These are phyloP conservation scores for Aspergillus glaucus DNA, from an alignment of 2,329 filamentous ascomycete genomes.

Conservation along the genomic window DNA sequence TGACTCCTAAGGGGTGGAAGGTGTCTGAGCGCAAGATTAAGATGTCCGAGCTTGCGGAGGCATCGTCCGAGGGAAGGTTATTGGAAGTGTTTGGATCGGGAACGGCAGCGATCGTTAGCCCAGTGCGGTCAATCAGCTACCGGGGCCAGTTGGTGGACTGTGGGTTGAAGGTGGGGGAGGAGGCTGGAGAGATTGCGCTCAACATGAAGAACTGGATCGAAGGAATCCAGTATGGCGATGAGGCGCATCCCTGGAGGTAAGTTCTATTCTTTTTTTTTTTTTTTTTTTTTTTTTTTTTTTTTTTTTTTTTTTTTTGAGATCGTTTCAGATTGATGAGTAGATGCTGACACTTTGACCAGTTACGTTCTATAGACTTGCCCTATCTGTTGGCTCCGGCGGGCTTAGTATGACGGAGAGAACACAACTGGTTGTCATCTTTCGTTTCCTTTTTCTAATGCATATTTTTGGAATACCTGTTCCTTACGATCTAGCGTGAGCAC, in stretches of 20 bases:
- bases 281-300: neutral
- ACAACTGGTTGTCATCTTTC: neutral
- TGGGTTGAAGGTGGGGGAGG: slow-evolving; percentile 70
- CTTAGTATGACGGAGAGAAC: neutral
- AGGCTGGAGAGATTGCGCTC: slow-evolving; percentile 78
- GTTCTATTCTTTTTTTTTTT: slow-evolving; percentile 13
- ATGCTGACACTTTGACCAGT: slow-evolving; percentile 13
- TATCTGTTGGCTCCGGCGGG: neutral
- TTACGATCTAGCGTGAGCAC: neutral
- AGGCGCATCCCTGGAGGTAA: slow-evolving; percentile 86
- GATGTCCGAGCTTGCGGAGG: slow-evolving; percentile 78
- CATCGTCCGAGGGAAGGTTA: slow-evolving; percentile 74
- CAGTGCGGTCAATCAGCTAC: slow-evolving; percentile 85
- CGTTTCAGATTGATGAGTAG: neutral
- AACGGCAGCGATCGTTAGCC: slow-evolving; percentile 89
- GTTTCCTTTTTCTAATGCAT: neutral
- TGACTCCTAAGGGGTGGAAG: slow-evolving; percentile 81
- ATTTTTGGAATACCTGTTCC: neutral
- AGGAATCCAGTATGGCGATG: slow-evolving; percentile 88
- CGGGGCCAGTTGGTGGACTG: slow-evolving; percentile 74
- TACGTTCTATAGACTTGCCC: slow-evolving; percentile 16
- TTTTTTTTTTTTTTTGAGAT: neutral
- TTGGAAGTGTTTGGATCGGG: slow-evolving; percentile 91
- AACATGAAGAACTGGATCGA: slow-evolving; percentile 97
- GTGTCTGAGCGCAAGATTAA: slow-evolving; percentile 85